These are phyloP conservation scores for Pseudoscleropodium purum DNA, from an alignment of 225 moss, liverwort and hornwort genomes.

Conservation along the genomic window DNA sequence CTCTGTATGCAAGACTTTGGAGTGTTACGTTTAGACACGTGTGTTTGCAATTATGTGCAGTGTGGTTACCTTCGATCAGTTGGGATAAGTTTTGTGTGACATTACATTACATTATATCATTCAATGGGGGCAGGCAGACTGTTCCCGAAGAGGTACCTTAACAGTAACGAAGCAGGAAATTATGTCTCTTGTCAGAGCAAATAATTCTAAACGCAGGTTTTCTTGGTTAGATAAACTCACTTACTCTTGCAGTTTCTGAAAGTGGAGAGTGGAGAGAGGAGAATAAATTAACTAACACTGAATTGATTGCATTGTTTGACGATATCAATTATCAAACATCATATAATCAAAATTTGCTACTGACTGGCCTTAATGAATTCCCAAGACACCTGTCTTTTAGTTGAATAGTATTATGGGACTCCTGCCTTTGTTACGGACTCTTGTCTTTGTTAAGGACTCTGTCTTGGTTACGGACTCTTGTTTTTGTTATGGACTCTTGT, in stretches of 20 bases:
- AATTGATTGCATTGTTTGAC: not conserved
- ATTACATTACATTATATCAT: not conserved
- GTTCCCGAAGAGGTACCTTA: not conserved
- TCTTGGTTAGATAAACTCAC: not conserved
- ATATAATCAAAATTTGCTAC: not conserved
- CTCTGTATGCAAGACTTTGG: not conserved
- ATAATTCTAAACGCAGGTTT: not conserved
- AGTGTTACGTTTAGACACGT: not conserved
- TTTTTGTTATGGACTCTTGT: not conserved
- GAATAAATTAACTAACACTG: not conserved
- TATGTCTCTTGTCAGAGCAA: not conserved
- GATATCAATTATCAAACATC: not conserved
- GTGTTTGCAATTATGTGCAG: not conserved
- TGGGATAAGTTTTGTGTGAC: not conserved
- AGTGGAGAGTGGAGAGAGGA: not conserved
- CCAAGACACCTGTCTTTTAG: not conserved
- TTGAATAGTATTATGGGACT: not conserved
- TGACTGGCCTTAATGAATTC: not conserved
- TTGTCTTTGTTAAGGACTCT: not conserved
- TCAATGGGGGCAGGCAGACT: no score
- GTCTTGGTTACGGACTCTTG: no score
- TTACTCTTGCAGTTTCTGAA: not conserved
- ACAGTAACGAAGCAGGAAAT: not conserved
- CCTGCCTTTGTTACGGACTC: not conserved
- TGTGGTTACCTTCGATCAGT: not conserved